Percentiles rank a stretch among this genome's conserved stretches.
Evolutionary conservation across 2,329 filamentous ascomycete genomes (phyloP).

Genomic region (Curvularia eragrostidis): DNA sequence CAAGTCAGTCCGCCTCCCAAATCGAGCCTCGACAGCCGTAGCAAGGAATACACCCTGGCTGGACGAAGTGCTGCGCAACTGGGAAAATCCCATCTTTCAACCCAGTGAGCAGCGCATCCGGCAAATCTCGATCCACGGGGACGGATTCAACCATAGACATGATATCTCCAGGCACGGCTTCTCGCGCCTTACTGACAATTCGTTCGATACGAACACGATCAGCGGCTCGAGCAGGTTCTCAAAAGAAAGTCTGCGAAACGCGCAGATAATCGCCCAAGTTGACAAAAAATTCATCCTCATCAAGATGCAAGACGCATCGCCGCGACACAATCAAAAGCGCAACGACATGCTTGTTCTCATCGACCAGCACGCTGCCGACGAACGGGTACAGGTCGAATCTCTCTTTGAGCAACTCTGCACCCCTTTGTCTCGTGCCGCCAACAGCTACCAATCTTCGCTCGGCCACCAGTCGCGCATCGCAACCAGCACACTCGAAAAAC

Average conservation of each 20-base stretch:
- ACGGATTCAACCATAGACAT: slow-evolving; percentile 7
- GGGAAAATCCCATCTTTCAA: slow-evolving; percentile 81
- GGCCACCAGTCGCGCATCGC: slow-evolving; percentile 40
- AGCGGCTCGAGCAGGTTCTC: slow-evolving; percentile 58
- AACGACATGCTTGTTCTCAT: slow-evolving; percentile 70
- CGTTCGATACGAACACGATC: slow-evolving; percentile 37
- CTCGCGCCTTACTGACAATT: slow-evolving; percentile 21
- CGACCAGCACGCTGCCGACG: slow-evolving; percentile 95
- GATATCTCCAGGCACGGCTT: slow-evolving; percentile 13
- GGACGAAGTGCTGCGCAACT: slow-evolving; percentile 64
- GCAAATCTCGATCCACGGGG: slow-evolving; percentile 41
- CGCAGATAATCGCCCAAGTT: slow-evolving; percentile 78
- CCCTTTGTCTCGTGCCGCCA: slow-evolving; percentile 18
- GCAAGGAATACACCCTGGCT: slow-evolving; percentile 60
- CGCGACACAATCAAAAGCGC: neutral
- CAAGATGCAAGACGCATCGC: slow-evolving; percentile 54
- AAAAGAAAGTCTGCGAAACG: slow-evolving; percentile 58
- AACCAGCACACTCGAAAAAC: slow-evolving; percentile 52
- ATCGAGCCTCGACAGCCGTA: slow-evolving; percentile 17
- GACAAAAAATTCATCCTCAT: slow-evolving; percentile 88
- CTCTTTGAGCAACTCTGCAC: slow-evolving; percentile 67
- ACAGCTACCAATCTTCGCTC: slow-evolving; percentile 39
- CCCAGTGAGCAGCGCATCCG: slow-evolving; percentile 54
- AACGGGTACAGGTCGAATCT: slow-evolving; percentile 79
- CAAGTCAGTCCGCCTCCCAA: slow-evolving; percentile 43